Evolutionary conservation across 176 grass and related monocot genomes (phyloP), one percentile per base, ranked within the genome.

Genomic region (Musa acuminata): DNA sequence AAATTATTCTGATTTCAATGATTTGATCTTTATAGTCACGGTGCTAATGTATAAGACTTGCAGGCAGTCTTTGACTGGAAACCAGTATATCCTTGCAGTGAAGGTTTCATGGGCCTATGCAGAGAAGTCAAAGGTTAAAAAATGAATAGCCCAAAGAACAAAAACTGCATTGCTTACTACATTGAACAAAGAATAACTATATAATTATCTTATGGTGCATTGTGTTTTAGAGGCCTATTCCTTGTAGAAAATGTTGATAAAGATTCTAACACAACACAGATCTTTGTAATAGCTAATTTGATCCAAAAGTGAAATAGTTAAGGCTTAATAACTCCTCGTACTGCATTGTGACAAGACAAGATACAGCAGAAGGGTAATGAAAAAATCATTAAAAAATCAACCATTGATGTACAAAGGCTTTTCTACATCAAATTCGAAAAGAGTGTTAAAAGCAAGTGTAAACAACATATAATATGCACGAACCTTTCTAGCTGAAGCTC

Each of bases 401-500:
- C 35, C 35, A 6, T 43, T 43, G 35, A 43, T 43, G 35, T 50
- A 48, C 14, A 48, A 13, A 17, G 50, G 35, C 35, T 43, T 62
- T n/a, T 19, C 57, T 48, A 49, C 10, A 43, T 16, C 29, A 62
- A 62, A 43, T 3, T 53, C 21, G 50, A 69, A n/a, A 52, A 79
- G 58, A 79, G 55, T 27, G 85, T 67, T 1, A 51, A 67, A 75
- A 71, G 59, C 29, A 72, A 64, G 60, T 21, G 11, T 20, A 78
- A 70, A 75, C 21, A 74, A 29, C 53, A 67, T 17, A 20, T 25
- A 50, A 69, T 51, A 67, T 13, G 68, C 11, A 27, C 22, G 75
- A 83, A 99, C 91, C 88, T 99, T 91, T 87, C 78, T 86, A 27
- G 91, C 88, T 67, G 96, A 84, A 23, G 65, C 83, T 72, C 96